Evolutionary conservation across 305 asterid species (phyloP).

Genomic region (Coffea humblotiana): DNA sequence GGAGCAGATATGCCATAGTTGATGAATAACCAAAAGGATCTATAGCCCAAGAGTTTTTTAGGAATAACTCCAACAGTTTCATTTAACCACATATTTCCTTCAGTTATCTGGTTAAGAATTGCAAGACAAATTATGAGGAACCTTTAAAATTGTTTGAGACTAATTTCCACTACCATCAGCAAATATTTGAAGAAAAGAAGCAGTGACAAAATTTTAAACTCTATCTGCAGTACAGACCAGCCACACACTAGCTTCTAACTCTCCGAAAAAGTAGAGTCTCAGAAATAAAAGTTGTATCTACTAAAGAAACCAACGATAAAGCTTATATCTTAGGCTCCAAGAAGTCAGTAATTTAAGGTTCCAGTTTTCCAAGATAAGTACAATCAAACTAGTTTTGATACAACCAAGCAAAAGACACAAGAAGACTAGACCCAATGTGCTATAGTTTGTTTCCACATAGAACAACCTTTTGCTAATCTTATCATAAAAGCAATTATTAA

Average conservation of each 20-base stretch:
- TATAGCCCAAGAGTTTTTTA: constrained; percentile 84
- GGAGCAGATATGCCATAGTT: constrained; percentile 96
- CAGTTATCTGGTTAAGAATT: constrained; percentile 61
- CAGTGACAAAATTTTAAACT: background rate
- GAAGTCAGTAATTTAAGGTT: background rate
- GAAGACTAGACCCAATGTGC: background rate
- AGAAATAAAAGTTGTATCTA: background rate
- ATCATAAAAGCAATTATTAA: background rate
- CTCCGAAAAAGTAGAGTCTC: background rate
- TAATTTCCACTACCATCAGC: background rate
- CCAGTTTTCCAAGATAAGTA: background rate
- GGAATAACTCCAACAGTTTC: constrained; percentile 94
- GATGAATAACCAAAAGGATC: constrained; percentile 98
- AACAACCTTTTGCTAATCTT: background rate
- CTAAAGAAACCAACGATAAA: background rate
- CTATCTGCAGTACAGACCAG: background rate
- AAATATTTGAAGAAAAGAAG: background rate
- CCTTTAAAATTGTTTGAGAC: background rate
- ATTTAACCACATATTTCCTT: constrained; percentile 96
- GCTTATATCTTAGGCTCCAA: background rate
- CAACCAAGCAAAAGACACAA: background rate
- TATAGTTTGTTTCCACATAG: too few relatives aligned
- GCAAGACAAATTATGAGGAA: constrained; percentile 6
- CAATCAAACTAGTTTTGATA: background rate
- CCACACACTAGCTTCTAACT: background rate